Conservation (phyloP, 1,284 basidiomycete species). For the Ceraceosorus guamensis region DNA sequence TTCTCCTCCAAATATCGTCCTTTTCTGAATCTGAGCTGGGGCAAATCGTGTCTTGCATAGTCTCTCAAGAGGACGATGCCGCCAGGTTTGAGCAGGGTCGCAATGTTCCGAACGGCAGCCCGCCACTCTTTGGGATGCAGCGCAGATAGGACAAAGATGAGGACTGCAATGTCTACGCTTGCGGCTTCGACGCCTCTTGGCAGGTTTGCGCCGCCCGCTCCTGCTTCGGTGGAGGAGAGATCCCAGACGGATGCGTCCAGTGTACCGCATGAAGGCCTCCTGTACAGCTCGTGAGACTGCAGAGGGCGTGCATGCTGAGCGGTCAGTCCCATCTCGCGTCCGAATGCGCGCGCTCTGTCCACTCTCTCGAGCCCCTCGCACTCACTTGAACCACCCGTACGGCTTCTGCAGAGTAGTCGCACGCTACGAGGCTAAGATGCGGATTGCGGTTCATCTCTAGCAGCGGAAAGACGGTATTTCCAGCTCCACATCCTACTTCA, state of each 20-base stretch:
- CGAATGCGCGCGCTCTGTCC: too few relatives aligned
- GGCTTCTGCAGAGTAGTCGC: conserved; percentile 84
- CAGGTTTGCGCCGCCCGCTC: conserved; percentile 10
- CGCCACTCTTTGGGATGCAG: conserved; percentile 89
- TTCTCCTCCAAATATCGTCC: conserved; percentile 81
- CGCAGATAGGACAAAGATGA: conserved; percentile 91
- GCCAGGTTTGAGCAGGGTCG: conserved; percentile 70
- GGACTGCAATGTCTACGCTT: conserved; percentile 76
- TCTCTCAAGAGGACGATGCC: conserved; percentile 81
- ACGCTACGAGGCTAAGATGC: conserved; percentile 65
- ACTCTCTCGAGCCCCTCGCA: not conserved
- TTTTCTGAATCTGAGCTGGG: conserved; percentile 85
- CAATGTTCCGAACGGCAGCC: conserved; percentile 74
- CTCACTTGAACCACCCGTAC: conserved; percentile 78
- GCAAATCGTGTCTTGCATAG: conserved; percentile 81
- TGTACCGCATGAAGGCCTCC: conserved; percentile 31
- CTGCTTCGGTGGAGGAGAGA: conserved; percentile 53
- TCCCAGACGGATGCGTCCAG: conserved; percentile 87
- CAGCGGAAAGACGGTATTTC: conserved; percentile 87
- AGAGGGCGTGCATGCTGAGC: too few relatives aligned
- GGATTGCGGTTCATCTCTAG: conserved; percentile 76
- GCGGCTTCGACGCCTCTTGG: conserved; percentile 40
- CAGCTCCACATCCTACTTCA: conserved; percentile 54
- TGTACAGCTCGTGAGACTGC: conserved; percentile 18
- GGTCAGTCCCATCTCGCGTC: too few relatives aligned